Conservation (phyloP, 1,284 basidiomycete species). For the Apiotrichum gracile region DNA sequence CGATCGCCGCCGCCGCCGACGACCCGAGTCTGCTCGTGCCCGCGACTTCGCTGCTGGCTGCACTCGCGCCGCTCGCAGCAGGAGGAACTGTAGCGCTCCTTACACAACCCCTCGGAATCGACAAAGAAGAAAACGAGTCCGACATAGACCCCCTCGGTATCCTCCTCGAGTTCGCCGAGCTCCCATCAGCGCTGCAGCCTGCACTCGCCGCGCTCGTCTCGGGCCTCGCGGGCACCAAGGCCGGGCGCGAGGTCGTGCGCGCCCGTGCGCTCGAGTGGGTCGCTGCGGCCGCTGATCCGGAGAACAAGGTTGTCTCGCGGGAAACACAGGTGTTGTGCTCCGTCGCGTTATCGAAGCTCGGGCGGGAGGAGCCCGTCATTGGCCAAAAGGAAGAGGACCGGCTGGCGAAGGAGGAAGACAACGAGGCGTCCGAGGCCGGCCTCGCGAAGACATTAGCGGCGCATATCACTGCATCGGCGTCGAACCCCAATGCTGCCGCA, state of each 20-base stretch:
- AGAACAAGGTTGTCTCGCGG: conserved; percentile 25
- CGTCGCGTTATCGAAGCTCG: conserved; percentile 70
- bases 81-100: conserved; percentile 20
- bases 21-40: conserved; percentile 11
- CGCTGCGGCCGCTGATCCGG: conserved; percentile 43
- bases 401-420: conserved; percentile 14
- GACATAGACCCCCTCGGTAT: conserved; percentile 25
- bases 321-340: conserved; percentile 53
- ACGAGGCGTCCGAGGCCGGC: conserved; percentile 47
- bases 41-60: conserved; percentile 19
- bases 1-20: not conserved
- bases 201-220: conserved; percentile 64
- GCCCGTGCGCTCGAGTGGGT: conserved; percentile 45
- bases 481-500: conserved; percentile 2
- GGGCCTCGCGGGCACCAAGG: conserved; percentile 65
- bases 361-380: conserved; percentile 52
- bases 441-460: conserved; percentile 57
- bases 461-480: conserved; percentile 46
- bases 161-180: conserved; percentile 39
- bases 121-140: not conserved
- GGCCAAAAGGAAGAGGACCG: conserved; percentile 49
- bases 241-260: conserved; percentile 59
- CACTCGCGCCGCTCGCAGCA: conserved; percentile 29
- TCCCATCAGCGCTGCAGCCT: conserved; percentile 33
- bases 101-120: conserved; percentile 15